phyloP scores from a whole-genome alignment of 495 filamentous ascomycete genomes.

The Parathielavia appendiculata region DNA sequence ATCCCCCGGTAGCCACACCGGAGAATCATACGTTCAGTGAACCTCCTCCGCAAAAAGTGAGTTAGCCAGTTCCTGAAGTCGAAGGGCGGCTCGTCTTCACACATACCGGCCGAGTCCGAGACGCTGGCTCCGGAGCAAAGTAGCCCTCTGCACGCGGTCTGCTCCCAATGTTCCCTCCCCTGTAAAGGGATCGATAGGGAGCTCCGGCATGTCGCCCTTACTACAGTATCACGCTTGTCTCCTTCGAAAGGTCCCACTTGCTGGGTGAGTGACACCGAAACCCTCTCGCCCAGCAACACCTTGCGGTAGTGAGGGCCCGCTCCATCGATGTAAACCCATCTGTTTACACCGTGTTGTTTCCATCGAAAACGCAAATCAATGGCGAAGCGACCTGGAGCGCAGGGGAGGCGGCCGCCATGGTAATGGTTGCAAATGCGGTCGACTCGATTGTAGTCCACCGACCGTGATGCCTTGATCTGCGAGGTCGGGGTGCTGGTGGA shows the following conservation, averaged over 20 bases:
- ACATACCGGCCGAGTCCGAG: conserved; percentile 46
- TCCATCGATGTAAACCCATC: conserved; percentile 21
- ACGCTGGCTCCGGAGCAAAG: conserved; percentile 53
- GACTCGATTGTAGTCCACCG: neutral
- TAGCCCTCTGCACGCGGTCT: conserved; percentile 35
- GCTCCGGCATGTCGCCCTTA: conserved; percentile 43
- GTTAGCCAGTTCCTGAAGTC: neutral
- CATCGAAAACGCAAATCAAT: neutral
- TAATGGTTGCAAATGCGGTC: neutral
- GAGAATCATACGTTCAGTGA: neutral
- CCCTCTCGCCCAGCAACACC: neutral
- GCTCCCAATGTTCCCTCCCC: neutral
- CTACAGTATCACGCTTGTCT: conserved; percentile 55
- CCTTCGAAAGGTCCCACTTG: conserved; percentile 47
- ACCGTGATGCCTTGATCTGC: neutral
- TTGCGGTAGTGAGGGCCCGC: neutral
- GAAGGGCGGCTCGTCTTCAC: neutral
- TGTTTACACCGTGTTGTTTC: conserved; percentile 10
- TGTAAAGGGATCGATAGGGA: neutral
- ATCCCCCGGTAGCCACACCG: neutral
- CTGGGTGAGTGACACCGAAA: too few relatives aligned
- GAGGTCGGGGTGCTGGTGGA: neutral
- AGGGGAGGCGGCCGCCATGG: neutral
- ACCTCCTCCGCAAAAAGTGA: conserved; percentile 31
- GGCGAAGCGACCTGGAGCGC: neutral